phyloP scores from a whole-genome alignment of 1,284 basidiomycete species.

The Mycocalia duriaeana region DNA sequence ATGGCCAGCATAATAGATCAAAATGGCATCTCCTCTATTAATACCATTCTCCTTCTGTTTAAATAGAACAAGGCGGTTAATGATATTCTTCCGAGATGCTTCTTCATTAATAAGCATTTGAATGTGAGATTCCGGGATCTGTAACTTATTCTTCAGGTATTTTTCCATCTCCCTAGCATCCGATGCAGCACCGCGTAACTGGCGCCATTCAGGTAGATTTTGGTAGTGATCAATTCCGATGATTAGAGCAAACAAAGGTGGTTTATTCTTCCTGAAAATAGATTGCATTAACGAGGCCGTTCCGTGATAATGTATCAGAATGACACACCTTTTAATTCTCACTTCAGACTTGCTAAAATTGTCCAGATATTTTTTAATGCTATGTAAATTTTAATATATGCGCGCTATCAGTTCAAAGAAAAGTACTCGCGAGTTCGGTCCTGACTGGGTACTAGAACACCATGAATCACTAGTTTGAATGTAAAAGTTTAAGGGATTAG shows the following conservation, averaged over 20 bases:
- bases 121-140: conserved; percentile 36
- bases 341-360: no score
- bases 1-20: conserved; percentile 49
- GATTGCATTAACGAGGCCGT: no score
- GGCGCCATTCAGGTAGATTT: background rate
- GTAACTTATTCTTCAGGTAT: background rate
- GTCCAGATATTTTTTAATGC: no score
- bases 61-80: conserved; percentile 39
- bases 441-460: no score
- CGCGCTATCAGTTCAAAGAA: no score
- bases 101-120: conserved; percentile 35
- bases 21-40: conserved; percentile 37
- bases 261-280: no score
- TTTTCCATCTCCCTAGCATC: conserved; percentile 1
- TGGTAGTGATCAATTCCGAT: conserved; percentile 7
- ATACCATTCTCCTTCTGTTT: conserved; percentile 41
- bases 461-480: no score
- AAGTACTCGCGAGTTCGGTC: no score
- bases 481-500: no score
- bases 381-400: no score
- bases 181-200: conserved; percentile 1
- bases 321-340: no score
- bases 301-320: no score
- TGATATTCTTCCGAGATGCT: conserved; percentile 40
- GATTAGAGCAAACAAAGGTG: conserved; percentile 3